These are phyloP conservation scores for Nidularia pulvinata DNA, from an alignment of 768 basidiomycete genomes.

Conservation along the genomic window DNA sequence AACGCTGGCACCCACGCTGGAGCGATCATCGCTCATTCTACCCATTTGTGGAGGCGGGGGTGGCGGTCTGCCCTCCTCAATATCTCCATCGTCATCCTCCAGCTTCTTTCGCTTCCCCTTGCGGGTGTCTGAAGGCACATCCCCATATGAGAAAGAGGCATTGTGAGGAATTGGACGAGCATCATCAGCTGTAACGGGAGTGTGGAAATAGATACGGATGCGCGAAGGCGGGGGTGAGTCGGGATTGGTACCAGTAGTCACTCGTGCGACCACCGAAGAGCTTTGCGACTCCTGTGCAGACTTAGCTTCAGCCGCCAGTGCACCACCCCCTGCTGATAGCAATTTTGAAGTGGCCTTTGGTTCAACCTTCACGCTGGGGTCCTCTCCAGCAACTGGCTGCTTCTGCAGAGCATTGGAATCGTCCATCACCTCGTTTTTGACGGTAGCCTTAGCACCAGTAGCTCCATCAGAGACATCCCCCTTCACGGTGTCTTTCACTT, in stretches of 20 bases:
- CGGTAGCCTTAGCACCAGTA: slow-evolving; percentile 24
- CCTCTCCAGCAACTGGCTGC: slow-evolving; percentile 13
- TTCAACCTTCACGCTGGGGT: slow-evolving; percentile 22
- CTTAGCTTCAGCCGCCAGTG: slow-evolving; percentile 11
- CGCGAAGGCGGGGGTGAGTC: slow-evolving; percentile 67
- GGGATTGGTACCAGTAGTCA: slow-evolving; percentile 24
- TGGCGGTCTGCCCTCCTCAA: slow-evolving; percentile 71
- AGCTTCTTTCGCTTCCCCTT: slow-evolving; percentile 90
- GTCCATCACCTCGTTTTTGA: slow-evolving; percentile 32
- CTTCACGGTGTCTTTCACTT: slow-evolving; percentile 17
- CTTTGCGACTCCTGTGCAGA: slow-evolving; percentile 26
- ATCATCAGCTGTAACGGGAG: slow-evolving; percentile 83
- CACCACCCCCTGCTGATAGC: background rate
- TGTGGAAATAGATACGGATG: slow-evolving; percentile 92
- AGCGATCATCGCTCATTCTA: slow-evolving; percentile 52
- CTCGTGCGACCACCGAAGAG: slow-evolving; percentile 15
- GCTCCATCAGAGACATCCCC: slow-evolving; percentile 12
- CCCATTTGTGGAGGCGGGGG: slow-evolving; percentile 55
- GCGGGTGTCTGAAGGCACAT: slow-evolving; percentile 55
- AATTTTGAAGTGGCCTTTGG: background rate
- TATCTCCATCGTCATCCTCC: slow-evolving; percentile 85
- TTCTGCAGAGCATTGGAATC: slow-evolving; percentile 16
- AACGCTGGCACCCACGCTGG: slow-evolving; percentile 55
- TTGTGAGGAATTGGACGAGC: slow-evolving; percentile 70
- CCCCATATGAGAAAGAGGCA: slow-evolving; percentile 45